Evolutionary conservation across 1,139 yeast genomes (phyloP), one percentile per base, ranked within the genome.

Genomic region (Zhuliangozyma parablackwelliae): DNA sequence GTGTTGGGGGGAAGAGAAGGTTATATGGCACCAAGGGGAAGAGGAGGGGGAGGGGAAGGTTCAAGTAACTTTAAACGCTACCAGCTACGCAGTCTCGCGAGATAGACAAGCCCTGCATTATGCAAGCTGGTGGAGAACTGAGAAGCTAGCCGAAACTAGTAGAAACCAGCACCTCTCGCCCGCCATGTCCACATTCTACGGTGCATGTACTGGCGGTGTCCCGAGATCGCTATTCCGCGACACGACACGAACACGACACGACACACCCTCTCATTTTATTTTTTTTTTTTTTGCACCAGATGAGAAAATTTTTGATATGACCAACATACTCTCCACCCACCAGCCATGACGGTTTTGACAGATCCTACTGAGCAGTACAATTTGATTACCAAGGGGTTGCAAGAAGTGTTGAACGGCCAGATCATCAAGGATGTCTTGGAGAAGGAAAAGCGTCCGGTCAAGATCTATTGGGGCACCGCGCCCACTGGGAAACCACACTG

Each of bases 401-500:
- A 92, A 62, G 99, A 94, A 66, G 92, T 85, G 40, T 76, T 92
- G 44, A 89, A 92, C 60, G 84, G 79, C 29, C 92, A 86, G 61
- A 88, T 89, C 63, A 88, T 94, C 64, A 84, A 85, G 58, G 76
- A 88, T 54, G 79, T 89, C 27, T 71, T 92, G 46, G 95, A 82
- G 56, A 82, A 78, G 43, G 83, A 86, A 56, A 77, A 88, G 53
- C 77, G 95, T 49, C 90, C 96, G 6, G 58, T 90, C 49, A 84
- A 79, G 56, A 65, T 94, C 54, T 94, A 94, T 78, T 94, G 97
- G 98, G 97, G 97, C 10, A 69, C 76, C 21, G 75, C 75, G 11
- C 66, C 66, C 29, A 94, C 99, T 6, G 99, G 99, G 34, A 86
- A 80, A 62, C 97, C 97, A 32, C 99, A 94, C 65, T 90, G 97